Conservation (phyloP, 192 early-diverging fungal genomes). For the Coemansia sp. region DNA sequence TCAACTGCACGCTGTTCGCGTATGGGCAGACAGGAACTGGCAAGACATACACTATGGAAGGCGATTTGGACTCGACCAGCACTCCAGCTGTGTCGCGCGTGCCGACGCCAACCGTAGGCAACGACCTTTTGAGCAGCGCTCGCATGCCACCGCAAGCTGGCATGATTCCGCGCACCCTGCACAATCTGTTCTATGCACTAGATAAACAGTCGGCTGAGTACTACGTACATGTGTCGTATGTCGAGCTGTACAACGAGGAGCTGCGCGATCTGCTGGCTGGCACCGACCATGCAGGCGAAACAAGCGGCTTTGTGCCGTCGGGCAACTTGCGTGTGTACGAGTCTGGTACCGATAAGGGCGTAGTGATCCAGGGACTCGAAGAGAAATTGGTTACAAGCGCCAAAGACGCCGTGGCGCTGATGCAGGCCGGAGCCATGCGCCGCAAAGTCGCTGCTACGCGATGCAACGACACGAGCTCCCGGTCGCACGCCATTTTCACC, state of each 20-base stretch:
- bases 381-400: constrained; percentile 74
- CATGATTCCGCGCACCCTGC: constrained; percentile 86
- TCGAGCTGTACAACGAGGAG: constrained; percentile 97
- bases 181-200: constrained; percentile 73
- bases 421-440: constrained; percentile 72
- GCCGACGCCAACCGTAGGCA: not conserved
- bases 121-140: constrained; percentile 9
- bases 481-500: constrained; percentile 92
- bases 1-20: constrained; percentile 82
- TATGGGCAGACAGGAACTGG: constrained; percentile 92
- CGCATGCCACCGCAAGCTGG: constrained; percentile 61
- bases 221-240: constrained; percentile 79
- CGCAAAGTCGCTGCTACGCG: constrained; percentile 81
- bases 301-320: constrained; percentile 5
- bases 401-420: constrained; percentile 66
- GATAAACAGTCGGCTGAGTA: constrained; percentile 71
- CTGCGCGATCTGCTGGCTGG: constrained; percentile 81
- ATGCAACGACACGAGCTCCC: constrained; percentile 88
- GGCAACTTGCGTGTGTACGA: constrained; percentile 67
- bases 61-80: constrained; percentile 59
- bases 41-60: constrained; percentile 97
- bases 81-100: constrained; percentile 1
- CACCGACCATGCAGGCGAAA: constrained; percentile 39
- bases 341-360: constrained; percentile 64
- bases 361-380: constrained; percentile 80